These are phyloP conservation scores for Globisporangium emineosum DNA, from an alignment of 352 stramenopile genomes.

Conservation along the genomic window DNA sequence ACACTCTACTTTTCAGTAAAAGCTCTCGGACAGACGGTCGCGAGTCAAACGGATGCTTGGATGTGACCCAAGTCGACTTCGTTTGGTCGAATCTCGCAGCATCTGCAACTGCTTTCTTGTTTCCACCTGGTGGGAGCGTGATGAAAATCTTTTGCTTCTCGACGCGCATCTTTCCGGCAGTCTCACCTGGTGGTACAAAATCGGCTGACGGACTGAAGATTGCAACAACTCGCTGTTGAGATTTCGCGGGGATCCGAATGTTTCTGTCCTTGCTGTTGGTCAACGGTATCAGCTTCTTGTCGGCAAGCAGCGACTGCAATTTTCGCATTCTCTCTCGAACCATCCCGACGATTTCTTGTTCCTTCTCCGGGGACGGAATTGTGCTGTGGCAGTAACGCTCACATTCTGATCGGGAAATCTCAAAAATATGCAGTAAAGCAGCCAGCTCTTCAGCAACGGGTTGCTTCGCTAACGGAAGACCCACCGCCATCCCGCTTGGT, in stretches of 20 bases:
- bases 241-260: conserved; percentile 75
- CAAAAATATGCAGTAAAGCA: conserved; percentile 64
- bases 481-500: background rate
- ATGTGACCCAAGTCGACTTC: conserved; percentile 59
- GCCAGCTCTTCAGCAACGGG: conserved; percentile 39
- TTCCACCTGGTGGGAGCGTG: conserved; percentile 77
- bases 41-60: conserved; percentile 82
- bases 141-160: conserved; percentile 90
- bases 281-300: conserved; percentile 70
- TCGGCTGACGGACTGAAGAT: conserved; percentile 65
- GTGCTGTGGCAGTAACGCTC: conserved; percentile 71
- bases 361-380: conserved; percentile 57
- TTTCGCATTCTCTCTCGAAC: conserved; percentile 68
- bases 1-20: conserved; percentile 81
- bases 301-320: conserved; percentile 57
- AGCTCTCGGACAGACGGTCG: conserved; percentile 76
- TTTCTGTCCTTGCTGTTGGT: conserved; percentile 74
- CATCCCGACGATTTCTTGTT: conserved; percentile 79
- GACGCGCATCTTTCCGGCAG: conserved; percentile 61
- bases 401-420: conserved; percentile 61
- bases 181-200: conserved; percentile 26
- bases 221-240: conserved; percentile 70
- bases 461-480: conserved; percentile 11
- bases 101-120: conserved; percentile 78
- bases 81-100: conserved; percentile 51